Conservation (phyloP, 176 grass and related monocot genomes). For the Cenchrus fungigraminus region DNA sequence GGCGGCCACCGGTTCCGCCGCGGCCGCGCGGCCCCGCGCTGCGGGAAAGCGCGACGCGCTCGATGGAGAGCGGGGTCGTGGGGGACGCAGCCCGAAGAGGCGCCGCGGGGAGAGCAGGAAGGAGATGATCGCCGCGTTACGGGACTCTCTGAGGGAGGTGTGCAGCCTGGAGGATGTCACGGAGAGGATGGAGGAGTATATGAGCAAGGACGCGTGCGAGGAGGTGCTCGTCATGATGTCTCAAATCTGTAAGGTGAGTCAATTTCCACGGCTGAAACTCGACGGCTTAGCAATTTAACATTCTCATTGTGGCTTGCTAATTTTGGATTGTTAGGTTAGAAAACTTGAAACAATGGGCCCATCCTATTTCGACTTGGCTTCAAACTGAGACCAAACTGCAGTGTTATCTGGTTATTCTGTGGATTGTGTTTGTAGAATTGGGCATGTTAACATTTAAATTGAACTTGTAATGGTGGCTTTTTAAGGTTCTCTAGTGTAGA, state of each 20-base stretch:
- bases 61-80: constrained; percentile 18
- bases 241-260: constrained; percentile 61
- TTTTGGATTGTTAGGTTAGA: background rate
- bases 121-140: constrained; percentile 39
- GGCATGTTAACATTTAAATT: background rate
- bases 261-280: background rate
- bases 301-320: background rate
- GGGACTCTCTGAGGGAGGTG: constrained; percentile 54
- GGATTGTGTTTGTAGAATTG: constrained; percentile 1
- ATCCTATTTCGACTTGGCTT: background rate
- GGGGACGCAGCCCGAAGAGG: constrained; percentile 60
- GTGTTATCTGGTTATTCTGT: background rate
- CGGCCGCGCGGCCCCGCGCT: background rate
- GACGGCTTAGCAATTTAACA: background rate
- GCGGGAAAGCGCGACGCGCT: constrained; percentile 24
- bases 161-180: constrained; percentile 65
- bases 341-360: background rate
- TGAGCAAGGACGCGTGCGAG: constrained; percentile 49
- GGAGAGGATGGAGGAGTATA: constrained; percentile 56
- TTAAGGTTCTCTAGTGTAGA: background rate
- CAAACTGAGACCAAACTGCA: background rate
- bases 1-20: background rate
- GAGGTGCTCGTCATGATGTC: constrained; percentile 70
- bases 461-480: background rate
- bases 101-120: constrained; percentile 25